Percentiles rank a stretch among this genome's conserved stretches.
phyloP scores from a whole-genome alignment of 2,329 filamentous ascomycete species.

The Fusarium nematophilum region DNA sequence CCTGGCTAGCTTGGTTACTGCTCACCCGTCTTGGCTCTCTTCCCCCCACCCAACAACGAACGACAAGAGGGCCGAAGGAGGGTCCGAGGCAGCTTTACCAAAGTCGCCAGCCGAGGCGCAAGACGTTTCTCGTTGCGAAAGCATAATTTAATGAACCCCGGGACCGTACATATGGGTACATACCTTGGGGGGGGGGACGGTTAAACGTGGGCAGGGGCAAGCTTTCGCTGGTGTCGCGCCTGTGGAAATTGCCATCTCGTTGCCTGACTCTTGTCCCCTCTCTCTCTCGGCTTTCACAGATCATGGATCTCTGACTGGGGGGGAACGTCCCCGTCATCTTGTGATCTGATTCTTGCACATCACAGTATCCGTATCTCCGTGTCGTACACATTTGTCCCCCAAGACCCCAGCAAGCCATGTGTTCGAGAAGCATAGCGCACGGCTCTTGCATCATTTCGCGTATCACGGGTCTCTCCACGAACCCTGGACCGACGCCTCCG shows the following conservation, averaged over 20 bases:
- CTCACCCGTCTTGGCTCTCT: no score
- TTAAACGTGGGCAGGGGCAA: conserved; percentile 26
- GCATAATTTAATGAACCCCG: conserved; percentile 12
- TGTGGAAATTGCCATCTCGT: conserved; percentile 36
- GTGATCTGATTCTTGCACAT: no score
- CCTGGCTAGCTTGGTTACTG: no score
- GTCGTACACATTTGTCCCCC: no score
- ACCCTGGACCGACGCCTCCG: no score
- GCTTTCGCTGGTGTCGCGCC: conserved; percentile 23
- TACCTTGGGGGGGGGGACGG: no score
- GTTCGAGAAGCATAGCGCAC: conserved; percentile 26
- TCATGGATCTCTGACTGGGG: no score
- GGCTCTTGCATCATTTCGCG: conserved; percentile 34
- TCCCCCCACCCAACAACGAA: conserved; percentile 31
- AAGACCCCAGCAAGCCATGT: conserved; percentile 16
- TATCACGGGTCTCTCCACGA: conserved; percentile 22
- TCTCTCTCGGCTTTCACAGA: no score
- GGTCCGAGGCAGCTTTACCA: not conserved
- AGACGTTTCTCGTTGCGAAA: conserved; percentile 1
- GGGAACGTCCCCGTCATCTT: no score
- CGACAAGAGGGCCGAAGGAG: no score
- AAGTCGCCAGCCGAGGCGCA: conserved; percentile 3
- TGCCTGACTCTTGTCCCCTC: conserved; percentile 13
- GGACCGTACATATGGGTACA: no score
- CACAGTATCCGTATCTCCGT: no score